Evolutionary conservation across 257 asterid species (phyloP).

Genomic region (Forsythia suspensa): DNA sequence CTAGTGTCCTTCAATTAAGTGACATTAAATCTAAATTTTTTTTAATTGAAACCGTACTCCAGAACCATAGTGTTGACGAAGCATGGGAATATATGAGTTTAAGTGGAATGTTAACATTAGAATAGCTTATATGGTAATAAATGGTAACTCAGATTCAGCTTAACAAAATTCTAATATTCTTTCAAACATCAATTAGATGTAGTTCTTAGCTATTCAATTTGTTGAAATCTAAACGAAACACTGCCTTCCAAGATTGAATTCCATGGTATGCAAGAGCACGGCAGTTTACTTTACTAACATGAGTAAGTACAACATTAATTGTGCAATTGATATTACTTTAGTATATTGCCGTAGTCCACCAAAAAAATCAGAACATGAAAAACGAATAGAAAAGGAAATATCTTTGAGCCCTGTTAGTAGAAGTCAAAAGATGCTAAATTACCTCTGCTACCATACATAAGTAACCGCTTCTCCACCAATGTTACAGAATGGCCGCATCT

Average conservation of each 20-base stretch:
- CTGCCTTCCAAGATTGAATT: neutral
- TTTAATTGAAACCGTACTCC: neutral
- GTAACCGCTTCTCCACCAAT: conserved; percentile 94
- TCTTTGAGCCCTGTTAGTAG: neutral
- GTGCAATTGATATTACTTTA: neutral
- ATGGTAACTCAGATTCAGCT: neutral
- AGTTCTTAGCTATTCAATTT: no score
- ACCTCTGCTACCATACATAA: conserved; percentile 98
- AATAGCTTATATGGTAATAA: neutral
- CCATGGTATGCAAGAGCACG: neutral
- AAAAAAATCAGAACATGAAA: neutral
- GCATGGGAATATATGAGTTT: neutral
- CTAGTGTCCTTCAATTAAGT: neutral
- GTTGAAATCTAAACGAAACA: neutral
- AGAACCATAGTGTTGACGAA: neutral
- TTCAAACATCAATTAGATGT: neutral
- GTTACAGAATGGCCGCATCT: conserved; percentile 99
- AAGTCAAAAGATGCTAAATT: conserved; percentile 22
- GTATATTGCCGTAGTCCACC: neutral
- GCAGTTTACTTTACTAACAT: neutral
- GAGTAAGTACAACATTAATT: neutral
- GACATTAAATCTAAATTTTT: neutral
- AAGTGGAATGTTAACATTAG: neutral
- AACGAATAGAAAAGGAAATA: neutral
- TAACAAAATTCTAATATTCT: neutral